Base-by-base conservation (phyloP, 139 green algal species). In the Chlamydomonas incerta region DNA sequence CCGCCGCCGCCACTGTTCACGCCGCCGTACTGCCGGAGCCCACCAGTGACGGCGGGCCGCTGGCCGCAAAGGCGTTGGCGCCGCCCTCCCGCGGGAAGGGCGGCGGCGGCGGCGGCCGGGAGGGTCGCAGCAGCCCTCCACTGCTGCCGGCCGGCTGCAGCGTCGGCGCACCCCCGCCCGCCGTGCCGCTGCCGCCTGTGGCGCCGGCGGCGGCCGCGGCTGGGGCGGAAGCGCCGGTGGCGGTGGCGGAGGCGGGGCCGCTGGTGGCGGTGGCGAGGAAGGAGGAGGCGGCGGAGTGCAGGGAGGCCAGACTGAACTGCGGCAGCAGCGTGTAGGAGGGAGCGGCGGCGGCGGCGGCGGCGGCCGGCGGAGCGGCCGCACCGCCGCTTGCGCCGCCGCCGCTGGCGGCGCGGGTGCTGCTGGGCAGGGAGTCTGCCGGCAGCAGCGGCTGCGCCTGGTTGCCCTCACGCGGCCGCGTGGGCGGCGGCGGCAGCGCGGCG, bases 81-180 rank as follows among this genome's bases (percentile, higher is more conserved):
- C 74, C 74, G 31, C 24, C 26, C 4, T 13, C 37, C 11, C 74
- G 57, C 0, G 58, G 34, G 60, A 82, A 82, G 4, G 74, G 74
- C 58, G 74, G 74, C 74, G 74, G 74, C 55, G 74, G 74, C 24
- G 74, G 57, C 57, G 74, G 74, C 26, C 74, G 74, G 33, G 58
- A 33, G 15, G 74, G 74, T 3, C 55, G 52, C 0, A 70, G 9
- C 20, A n/a, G 57, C 2, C 21, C 57, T 8, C 41, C 41, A 50
- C 41, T 50, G 41, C 41, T 8, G 41, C 41, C 41, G 41, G 41
- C 8, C 6, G 41, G 41, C 41, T 50, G 41, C 8, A 50, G 41
- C 41, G 5, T 5, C 57, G 15, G 20, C 23, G 57, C 6, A 5
- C 6, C 8, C 15, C 68, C 18, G 68, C 68, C 67, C 5, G 31